Percentiles rank a stretch among this genome's conserved stretches.
phyloP scores from a whole-genome alignment of 345 rosid species.

The Salix exigua region DNA sequence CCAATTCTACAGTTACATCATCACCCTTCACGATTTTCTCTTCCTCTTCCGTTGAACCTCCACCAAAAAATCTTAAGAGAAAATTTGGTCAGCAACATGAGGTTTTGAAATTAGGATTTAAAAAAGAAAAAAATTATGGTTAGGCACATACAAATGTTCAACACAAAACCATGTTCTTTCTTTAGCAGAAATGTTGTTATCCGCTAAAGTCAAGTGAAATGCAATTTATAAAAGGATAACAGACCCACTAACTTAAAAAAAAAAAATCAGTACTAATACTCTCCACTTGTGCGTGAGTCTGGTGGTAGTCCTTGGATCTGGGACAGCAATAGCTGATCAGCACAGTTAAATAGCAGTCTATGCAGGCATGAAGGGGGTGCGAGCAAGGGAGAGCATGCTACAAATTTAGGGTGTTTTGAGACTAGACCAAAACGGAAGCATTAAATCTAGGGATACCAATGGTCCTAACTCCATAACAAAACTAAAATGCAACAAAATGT shows the following conservation, averaged over 20 bases:
- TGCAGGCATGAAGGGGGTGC: background rate
- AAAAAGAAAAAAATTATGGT: background rate
- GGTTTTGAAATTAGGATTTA: background rate
- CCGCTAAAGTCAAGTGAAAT: background rate
- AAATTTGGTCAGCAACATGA: background rate
- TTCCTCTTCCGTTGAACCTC: conserved; percentile 83
- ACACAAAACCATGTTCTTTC: background rate
- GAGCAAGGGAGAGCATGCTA: background rate
- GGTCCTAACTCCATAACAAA: background rate
- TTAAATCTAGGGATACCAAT: background rate
- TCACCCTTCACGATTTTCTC: conserved; percentile 86
- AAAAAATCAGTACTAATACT: background rate
- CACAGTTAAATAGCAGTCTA: background rate
- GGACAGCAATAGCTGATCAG: background rate
- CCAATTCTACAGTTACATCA: conserved; percentile 91
- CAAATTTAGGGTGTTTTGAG: background rate
- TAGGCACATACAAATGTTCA: background rate
- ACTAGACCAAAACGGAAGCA: background rate
- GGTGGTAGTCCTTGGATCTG: too few relatives aligned
- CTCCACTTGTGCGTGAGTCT: background rate
- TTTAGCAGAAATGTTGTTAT: background rate
- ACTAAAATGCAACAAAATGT: background rate
- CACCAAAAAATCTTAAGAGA: conserved; percentile 69
- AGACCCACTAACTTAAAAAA: background rate
- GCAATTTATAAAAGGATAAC: background rate